phyloP scores from a whole-genome alignment of 441 rosid genomes.

The Adansonia gregorii region DNA sequence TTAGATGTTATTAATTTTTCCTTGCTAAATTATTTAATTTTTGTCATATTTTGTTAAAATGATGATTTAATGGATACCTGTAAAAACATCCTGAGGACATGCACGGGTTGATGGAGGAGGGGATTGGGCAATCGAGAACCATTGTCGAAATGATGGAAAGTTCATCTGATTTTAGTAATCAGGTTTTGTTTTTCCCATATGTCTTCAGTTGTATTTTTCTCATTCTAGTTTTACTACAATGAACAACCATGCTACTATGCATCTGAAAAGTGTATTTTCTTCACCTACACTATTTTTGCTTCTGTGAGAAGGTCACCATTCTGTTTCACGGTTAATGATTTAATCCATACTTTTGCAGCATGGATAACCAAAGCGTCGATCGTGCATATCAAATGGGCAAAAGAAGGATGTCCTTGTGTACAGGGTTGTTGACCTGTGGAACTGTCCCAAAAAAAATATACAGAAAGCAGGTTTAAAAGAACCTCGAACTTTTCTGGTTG shows the following conservation, averaged over 20 bases:
- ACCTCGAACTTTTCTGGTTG: not conserved
- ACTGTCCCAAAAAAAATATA: slow-evolving; percentile 98
- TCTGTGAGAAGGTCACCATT: not conserved
- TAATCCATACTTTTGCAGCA: slow-evolving; percentile 47
- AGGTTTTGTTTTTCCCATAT: not conserved
- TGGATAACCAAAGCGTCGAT: slow-evolving; percentile 95
- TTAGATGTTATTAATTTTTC: not conserved
- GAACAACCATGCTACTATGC: not conserved
- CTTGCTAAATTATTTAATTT: not conserved
- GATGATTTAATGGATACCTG: not conserved
- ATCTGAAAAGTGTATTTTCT: not conserved
- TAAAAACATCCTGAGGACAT: not conserved
- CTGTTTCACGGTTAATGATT: not conserved
- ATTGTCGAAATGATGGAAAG: not conserved
- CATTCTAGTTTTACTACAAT: not conserved
- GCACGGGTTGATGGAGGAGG: not conserved
- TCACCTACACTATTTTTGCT: not conserved
- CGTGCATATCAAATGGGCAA: slow-evolving; percentile 98
- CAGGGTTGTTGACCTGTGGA: slow-evolving; percentile 90
- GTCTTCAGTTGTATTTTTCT: slow-evolving; percentile 7
- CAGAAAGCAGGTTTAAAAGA: slow-evolving; percentile 75
- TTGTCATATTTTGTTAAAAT: not conserved
- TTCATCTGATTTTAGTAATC: not conserved
- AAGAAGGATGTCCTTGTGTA: slow-evolving; percentile 91
- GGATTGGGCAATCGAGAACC: not conserved